Evolutionary conservation across 768 basidiomycete genomes (phyloP), one percentile per base, ranked within the genome.

Genomic region (Kwoniella dejecticola): DNA sequence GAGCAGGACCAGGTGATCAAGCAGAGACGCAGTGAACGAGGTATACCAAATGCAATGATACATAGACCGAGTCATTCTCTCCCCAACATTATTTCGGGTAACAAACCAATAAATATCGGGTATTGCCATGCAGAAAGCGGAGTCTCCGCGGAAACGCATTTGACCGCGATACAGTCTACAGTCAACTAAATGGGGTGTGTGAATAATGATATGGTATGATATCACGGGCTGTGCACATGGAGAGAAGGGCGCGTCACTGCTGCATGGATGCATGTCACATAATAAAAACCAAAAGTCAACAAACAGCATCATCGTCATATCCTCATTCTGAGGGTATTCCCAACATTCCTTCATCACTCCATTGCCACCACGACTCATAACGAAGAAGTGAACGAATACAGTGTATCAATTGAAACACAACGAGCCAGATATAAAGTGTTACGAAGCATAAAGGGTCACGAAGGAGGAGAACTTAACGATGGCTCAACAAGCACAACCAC

Each of bases 161-260:
- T n/a, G n/a, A n/a, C n/a, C n/a, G n/a, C n/a, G n/a, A n/a, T n/a
- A n/a, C n/a, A n/a, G n/a, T n/a, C n/a, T n/a, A n/a, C n/a, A n/a
- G n/a, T n/a, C n/a, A n/a, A n/a, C n/a, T n/a, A n/a, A n/a, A n/a
- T n/a, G n/a, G n/a, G n/a, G n/a, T n/a, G n/a, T n/a, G n/a, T n/a
- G n/a, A n/a, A n/a, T n/a, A n/a, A n/a, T n/a, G n/a, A n/a, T n/a
- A n/a, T 11, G 21, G 11, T 31, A 17, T 50, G 11, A 50, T 50
- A 3, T 17, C 33, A 17, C 19, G 48, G 48, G 48, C 48, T 50
- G 48, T 50, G 48, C 48, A 50, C 48, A 50, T 50, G 48, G 33
- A 50, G 46, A 3, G 17, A 23, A 10, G 23, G 27, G 48, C 48
- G 48, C 48, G 48, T 50, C 48, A 50, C 48, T 47, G 7, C n/a